Base-by-base conservation (phyloP, 2,329 filamentous ascomycete genomes). In the Fonsecaea pedrosoi region DNA sequence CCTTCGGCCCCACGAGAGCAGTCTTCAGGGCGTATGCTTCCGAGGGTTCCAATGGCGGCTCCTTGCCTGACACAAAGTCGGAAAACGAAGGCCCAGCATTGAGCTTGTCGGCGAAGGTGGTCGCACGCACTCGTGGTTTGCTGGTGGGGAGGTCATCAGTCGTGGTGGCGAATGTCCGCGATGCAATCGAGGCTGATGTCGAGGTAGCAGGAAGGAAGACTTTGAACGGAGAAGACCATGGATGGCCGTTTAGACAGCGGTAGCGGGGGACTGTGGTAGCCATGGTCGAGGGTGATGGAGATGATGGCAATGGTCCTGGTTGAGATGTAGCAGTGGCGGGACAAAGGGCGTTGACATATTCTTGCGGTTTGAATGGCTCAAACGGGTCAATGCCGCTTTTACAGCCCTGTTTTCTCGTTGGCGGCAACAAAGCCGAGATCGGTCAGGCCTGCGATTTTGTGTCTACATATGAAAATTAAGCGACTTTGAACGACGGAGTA, bases 1-100 rank as follows among this genome's bases (percentile, higher is more conserved):
- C 87, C 70, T 83, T 82, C 1, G 85, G 87, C 10, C 87, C 87
- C 42, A 88, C 85, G 70, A 86, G 81, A 7, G 85, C 87, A 12
- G 85, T 89, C 71, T 86, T 85, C 68, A 89, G 82, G 59, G 86
- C 84, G 74, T 87, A 85, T 18, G 86, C 84, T 73, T 88, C 86
- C 15, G 77, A 73, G 0, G 80, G 77, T 13, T 80, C 76, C 75
- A 83, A 71, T 68, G 79, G 66, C 70, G 77, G 73, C 75, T 80
- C 74, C 72, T 75, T 67, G 25, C 82, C 82, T 37, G 79, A 80
- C 42, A 89, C 83, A 69, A 90, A 90, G 73, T 90, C 87, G 35
- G 80, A 77, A 74, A 90, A 89, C 0, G 87, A 86, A 12, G 88
- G 88, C 0, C 88, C 88, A 5, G 84, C 78, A 73, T 90, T 90